Base-by-base conservation (phyloP, 2,329 filamentous ascomycete species). In the Bipolaris zeicola region DNA sequence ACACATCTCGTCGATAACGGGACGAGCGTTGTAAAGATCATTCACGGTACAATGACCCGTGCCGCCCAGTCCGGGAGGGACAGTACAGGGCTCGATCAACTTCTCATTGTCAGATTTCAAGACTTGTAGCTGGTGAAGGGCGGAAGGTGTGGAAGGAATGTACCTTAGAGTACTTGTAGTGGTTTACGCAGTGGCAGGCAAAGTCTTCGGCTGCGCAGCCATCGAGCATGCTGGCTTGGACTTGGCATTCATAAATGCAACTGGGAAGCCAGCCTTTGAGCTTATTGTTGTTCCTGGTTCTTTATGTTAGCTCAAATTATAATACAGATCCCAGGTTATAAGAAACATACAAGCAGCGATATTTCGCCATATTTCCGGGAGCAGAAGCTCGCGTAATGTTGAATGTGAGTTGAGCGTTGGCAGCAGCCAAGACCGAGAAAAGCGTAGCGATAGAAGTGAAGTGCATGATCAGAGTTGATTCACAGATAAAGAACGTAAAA, bases 121-220 rank as follows among this genome's bases (percentile, higher is more conserved):
- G 3, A 7, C 26, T 2, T 33, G 11, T 48, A n/a, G 20, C 43
- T 34, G 39, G 10, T 13, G 3, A 3, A n/a, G 13, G 8, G 1
- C 18, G 33, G 26, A 6, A 10, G 11, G 7, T 5, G 2, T 4
- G 37, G 10, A 44, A 14, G n/a, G n/a, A 39, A 56, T 58, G 14
- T 53, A 67, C 66, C 5, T 64, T 44, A 6, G 66, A 65, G 53
- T 67, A 70, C 2, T 36, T 38, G 3, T 52, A 47, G 47, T 66
- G 63, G 47, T 70, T 64, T 10, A 66, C 55, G 42, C 65, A 69
- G 33, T 68, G 64, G 54, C 65, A 70, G 11, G 60, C 57, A 34
- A 66, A 65, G 42, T 68, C 67, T 45, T 70, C 55, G 8, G 52
- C 41, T 4, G 66, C 66, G 20, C 67, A 70, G 18, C 63, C 63